Conservation (phyloP, 805 yeast species). For the Yamadazyma endophytica region DNA sequence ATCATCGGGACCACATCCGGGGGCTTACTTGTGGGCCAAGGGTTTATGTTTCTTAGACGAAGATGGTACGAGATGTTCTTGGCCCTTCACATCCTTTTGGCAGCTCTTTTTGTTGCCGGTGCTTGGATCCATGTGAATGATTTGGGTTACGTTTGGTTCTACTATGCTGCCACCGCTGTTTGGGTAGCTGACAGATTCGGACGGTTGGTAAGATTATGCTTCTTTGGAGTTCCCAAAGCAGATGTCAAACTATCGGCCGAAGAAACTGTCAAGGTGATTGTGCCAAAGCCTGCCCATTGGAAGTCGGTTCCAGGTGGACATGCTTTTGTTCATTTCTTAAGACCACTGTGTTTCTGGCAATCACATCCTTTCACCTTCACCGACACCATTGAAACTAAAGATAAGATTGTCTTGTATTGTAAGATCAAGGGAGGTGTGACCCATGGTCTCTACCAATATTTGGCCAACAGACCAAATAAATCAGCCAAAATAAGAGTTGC, state of each 20-base stretch:
- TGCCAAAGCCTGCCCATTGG: constrained; percentile 36
- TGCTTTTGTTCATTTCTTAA: constrained; percentile 34
- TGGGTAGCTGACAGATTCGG: constrained; percentile 35
- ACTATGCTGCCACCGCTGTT: constrained; percentile 28
- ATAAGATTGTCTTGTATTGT: constrained; percentile 24
- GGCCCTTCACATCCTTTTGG: constrained; percentile 31
- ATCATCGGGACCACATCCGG: constrained; percentile 34
- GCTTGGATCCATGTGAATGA: constrained; percentile 38
- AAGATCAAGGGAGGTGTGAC: constrained; percentile 38
- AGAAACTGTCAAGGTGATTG: constrained; percentile 33
- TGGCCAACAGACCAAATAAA: constrained; percentile 24
- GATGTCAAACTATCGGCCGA: constrained; percentile 25
- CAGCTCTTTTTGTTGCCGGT: constrained; percentile 41
- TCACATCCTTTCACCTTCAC: constrained; percentile 40
- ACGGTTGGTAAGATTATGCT: constrained; percentile 22
- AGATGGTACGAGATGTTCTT: constrained; percentile 35
- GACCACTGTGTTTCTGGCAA: constrained; percentile 36
- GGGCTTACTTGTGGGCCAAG: constrained; percentile 26
- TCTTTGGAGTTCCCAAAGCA: constrained; percentile 34
- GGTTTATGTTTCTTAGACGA: constrained; percentile 30
- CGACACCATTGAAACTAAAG: constrained; percentile 17
- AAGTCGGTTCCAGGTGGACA: constrained; percentile 36
- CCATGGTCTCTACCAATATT: constrained; percentile 22
- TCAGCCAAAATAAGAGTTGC: constrained; percentile 24
- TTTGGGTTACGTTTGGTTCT: constrained; percentile 27